A percentile compares a stretch with the other conserved stretches of the same genome.
These are phyloP conservation scores for Aristolochia fimbriata DNA, from an alignment of 164 flowering plant species.

Conservation along the genomic window DNA sequence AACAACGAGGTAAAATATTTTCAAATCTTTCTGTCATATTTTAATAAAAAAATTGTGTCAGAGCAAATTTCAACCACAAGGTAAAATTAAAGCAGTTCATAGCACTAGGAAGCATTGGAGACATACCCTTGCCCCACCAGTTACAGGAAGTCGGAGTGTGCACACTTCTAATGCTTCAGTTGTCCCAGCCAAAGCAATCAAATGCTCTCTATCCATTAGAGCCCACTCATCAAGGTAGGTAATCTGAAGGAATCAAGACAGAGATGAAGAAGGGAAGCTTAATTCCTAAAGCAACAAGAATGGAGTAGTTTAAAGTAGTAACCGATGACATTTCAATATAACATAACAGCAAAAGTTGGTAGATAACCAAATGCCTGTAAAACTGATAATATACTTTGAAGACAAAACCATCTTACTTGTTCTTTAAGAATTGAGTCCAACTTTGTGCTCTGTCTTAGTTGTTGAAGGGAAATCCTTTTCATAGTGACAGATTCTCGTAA, in stretches of 20 bases:
- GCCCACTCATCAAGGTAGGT: conserved; percentile 72
- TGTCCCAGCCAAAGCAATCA: conserved; percentile 46
- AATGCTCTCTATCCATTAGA: conserved; percentile 65
- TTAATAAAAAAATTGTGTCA: not conserved
- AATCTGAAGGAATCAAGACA: conserved; percentile 37
- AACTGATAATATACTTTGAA: not conserved
- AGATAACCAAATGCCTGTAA: not conserved
- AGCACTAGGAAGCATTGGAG: not conserved
- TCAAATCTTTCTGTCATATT: not conserved
- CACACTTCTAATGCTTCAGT: conserved; percentile 71
- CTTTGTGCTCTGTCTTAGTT: conserved; percentile 55
- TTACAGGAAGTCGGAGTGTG: conserved; percentile 79
- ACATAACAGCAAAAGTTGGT: not conserved
- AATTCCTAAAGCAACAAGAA: not conserved
- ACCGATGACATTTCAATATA: not conserved
- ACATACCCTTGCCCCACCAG: conserved; percentile 79
- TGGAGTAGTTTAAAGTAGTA: not conserved
- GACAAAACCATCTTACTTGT: conserved; percentile 37
- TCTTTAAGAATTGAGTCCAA: conserved; percentile 43
- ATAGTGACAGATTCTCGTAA: conserved; percentile 52
- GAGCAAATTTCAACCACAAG: not conserved
- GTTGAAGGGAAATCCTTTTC: conserved; percentile 55
- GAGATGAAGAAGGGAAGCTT: conserved; percentile 9
- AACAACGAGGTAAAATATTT: conserved; percentile 6
- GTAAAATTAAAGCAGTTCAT: not conserved